Evolutionary conservation across 2,329 filamentous ascomycete genomes (phyloP), one percentile per base, ranked within the genome.

Genomic region (Aspergillus oerlinghausenensis): DNA sequence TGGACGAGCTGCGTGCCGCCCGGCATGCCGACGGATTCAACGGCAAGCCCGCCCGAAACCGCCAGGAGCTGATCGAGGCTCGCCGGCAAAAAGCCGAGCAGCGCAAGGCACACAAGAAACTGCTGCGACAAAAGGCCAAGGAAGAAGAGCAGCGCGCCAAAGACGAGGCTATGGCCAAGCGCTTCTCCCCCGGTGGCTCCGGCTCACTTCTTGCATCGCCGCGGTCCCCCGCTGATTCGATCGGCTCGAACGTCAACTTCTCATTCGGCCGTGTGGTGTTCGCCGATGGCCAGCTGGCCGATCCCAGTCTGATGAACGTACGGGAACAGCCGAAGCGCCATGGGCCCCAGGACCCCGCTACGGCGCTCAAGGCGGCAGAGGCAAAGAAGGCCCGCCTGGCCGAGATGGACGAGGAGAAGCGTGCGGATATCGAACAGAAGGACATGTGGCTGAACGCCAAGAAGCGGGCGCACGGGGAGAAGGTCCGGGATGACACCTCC

Each of bases 201-300:
- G 83, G 82, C 51, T 85, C 82, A 14, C 81, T 84, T 1, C 76
- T 84, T 54, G 80, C 69, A 66, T 82, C 80, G 4, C 80, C 81
- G 7, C 76, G 78, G 49, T 81, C 80, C 42, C 79, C 81, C n/a
- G 70, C 72, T 28, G 69, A 77, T 26, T 75, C 72, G 0, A 70
- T 73, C 56, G 64, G 69, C 14, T 67, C 66, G 52, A 69, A 82
- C 60, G 87, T 85, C 68, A 89, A 88, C 77, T 95, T 96, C 71
- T 86, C 90, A 5, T 99, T 97, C 73, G 92, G 92, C 32, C 88
- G 90, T 38, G 86, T 99, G n/a, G 86, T 90, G 10, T 99, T 97
- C 71, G 84, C 84, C 4, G 93, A 97, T 70, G 93, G 93, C 42
- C 84, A 90, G 52, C 83, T 88, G 60, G 81, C 95, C 50, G 90